Evolutionary conservation across 768 basidiomycete genomes (phyloP).

Genomic region (Tricholomella constricta): DNA sequence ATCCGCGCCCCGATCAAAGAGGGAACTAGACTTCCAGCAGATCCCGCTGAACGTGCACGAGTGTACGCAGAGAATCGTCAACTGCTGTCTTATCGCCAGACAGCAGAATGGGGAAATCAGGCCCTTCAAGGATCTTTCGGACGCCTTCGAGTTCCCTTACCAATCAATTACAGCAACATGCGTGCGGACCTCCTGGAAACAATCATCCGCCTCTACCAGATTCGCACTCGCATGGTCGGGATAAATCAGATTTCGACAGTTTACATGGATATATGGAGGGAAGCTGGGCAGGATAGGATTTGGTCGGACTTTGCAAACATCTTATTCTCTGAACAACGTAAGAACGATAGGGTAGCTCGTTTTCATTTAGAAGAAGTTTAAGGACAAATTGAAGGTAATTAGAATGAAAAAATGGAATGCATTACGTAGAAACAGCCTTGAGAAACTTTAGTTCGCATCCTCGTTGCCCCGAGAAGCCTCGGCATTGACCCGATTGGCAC

Average conservation of each 20-base stretch:
- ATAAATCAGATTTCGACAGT: slow-evolving; percentile 43
- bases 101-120: slow-evolving; percentile 55
- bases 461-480: not conserved
- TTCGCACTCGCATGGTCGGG: slow-evolving; percentile 35
- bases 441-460: slow-evolving; percentile 1
- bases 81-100: no score
- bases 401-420: not conserved
- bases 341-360: slow-evolving; percentile 34
- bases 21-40: slow-evolving; percentile 22
- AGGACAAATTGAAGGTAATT: slow-evolving; percentile 1
- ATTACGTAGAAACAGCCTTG: slow-evolving; percentile 5
- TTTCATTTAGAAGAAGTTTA: slow-evolving; percentile 27
- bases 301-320: slow-evolving; percentile 41
- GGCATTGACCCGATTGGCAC: not conserved
- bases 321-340: slow-evolving; percentile 36
- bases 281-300: slow-evolving; percentile 26
- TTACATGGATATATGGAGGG: slow-evolving; percentile 42
- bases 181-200: slow-evolving; percentile 38
- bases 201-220: slow-evolving; percentile 35
- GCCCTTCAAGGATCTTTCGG: slow-evolving; percentile 49
- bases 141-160: slow-evolving; percentile 41
- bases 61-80: no score
- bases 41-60: slow-evolving; percentile 10
- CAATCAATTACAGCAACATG: slow-evolving; percentile 27
- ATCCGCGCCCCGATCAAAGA: slow-evolving; percentile 42